phyloP scores from a whole-genome alignment of 257 asterid genomes.

The Capsicum baccatum region DNA sequence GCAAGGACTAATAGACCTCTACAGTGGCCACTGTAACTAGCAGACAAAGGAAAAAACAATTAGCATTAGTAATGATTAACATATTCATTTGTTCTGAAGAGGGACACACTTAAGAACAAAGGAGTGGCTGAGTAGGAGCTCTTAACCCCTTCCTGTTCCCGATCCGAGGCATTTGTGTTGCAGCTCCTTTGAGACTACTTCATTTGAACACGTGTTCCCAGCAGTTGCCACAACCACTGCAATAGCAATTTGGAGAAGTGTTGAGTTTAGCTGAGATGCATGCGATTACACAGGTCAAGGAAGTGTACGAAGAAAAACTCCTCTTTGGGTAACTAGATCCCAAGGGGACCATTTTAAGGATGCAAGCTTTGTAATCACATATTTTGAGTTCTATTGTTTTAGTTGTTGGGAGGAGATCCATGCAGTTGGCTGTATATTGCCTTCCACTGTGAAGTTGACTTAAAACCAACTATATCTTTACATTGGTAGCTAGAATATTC shows the following conservation, averaged over 20 bases:
- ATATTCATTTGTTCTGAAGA: neutral
- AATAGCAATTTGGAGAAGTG: neutral
- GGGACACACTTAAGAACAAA: constrained; percentile 1
- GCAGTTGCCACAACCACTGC: neutral
- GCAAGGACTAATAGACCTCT: neutral
- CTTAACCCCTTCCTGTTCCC: constrained; percentile 15
- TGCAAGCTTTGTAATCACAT: neutral
- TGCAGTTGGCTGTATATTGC: neutral
- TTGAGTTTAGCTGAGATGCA: constrained; percentile 20
- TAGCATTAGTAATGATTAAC: neutral
- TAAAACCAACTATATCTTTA: neutral
- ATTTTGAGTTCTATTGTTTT: constrained; percentile 1
- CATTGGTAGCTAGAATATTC: neutral
- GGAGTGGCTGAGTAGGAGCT: constrained; percentile 10
- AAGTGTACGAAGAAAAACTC: neutral
- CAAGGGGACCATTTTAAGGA: neutral
- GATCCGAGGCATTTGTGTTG: neutral
- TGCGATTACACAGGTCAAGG: neutral
- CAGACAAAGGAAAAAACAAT: neutral
- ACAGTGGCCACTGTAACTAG: neutral
- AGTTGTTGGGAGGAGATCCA: constrained; percentile 14
- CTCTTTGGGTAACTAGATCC: neutral
- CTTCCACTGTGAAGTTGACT: constrained; percentile 21
- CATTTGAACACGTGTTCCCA: neutral
- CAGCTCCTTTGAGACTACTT: constrained; percentile 9